These are phyloP conservation scores for Nothophytophthora sp. DNA, from an alignment of 352 stramenopile genomes.

Conservation along the genomic window DNA sequence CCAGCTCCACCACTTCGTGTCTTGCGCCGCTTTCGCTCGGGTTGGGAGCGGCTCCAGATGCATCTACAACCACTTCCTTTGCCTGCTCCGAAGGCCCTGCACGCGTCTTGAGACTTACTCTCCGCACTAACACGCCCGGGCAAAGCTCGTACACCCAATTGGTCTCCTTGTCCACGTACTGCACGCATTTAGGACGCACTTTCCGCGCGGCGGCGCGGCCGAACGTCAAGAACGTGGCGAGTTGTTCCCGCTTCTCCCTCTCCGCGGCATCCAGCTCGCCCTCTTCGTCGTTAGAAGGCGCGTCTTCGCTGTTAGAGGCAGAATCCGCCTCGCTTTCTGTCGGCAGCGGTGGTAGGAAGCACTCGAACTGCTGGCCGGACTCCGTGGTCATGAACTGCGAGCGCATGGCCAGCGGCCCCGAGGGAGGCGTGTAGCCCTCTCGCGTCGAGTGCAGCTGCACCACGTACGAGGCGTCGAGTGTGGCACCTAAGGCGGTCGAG, in stretches of 20 bases:
- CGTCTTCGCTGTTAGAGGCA: neutral
- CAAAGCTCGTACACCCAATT: conserved; percentile 77
- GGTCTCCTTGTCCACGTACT: conserved; percentile 51
- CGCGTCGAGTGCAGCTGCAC: conserved; percentile 64
- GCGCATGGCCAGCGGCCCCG: conserved; percentile 20
- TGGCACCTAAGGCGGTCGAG: neutral
- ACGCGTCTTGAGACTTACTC: conserved; percentile 31
- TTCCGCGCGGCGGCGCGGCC: conserved; percentile 53
- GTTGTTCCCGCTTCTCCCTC: conserved; percentile 5
- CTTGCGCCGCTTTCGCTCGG: conserved; percentile 1
- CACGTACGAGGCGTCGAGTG: conserved; percentile 55
- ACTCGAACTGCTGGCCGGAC: conserved; percentile 71
- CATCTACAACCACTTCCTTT: conserved; percentile 21
- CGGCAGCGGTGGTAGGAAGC: conserved; percentile 53
- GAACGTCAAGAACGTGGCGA: conserved; percentile 42
- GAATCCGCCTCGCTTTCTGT: neutral
- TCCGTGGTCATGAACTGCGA: conserved; percentile 66
- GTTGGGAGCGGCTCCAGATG: conserved; percentile 1
- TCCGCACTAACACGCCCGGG: conserved; percentile 51
- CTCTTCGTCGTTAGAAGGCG: neutral
- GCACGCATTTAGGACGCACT: conserved; percentile 62
- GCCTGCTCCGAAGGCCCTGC: neutral
- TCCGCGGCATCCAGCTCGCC: conserved; percentile 7
- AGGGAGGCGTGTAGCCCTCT: conserved; percentile 30
- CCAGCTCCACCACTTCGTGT: conserved; percentile 43